Evolutionary conservation across 441 rosid genomes (phyloP).

Genomic region (Adansonia grandidieri): DNA sequence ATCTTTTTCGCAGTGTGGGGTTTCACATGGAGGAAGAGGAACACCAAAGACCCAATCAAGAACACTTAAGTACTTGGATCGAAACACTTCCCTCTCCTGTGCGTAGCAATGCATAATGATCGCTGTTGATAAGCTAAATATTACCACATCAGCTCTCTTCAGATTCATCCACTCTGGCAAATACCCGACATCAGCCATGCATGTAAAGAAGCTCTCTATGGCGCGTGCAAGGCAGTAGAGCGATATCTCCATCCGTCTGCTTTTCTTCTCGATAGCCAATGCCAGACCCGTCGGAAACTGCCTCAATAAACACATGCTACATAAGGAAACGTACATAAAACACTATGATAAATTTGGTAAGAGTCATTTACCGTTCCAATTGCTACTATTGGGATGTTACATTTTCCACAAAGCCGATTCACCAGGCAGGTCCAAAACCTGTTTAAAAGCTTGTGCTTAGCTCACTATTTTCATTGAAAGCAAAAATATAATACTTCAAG

Average conservation of each 20-base stretch:
- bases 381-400: constrained; percentile 76
- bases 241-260: constrained; percentile 90
- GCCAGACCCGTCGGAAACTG: constrained; percentile 95
- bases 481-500: background rate
- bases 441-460: constrained; percentile 21
- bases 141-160: constrained; percentile 16
- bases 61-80: constrained; percentile 88
- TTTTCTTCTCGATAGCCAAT: constrained; percentile 87
- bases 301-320: constrained; percentile 1
- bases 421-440: constrained; percentile 92
- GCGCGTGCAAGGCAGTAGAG: constrained; percentile 84
- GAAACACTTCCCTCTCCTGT: constrained; percentile 85
- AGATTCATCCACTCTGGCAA: background rate
- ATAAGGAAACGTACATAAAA: background rate
- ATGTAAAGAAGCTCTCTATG: constrained; percentile 12
- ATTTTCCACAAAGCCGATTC: constrained; percentile 66
- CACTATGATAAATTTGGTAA: background rate
- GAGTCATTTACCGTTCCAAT: constrained; percentile 62
- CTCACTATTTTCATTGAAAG: background rate
- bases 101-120: constrained; percentile 95
- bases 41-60: constrained; percentile 81
- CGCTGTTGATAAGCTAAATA: constrained; percentile 47
- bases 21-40: constrained; percentile 11
- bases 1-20: background rate
- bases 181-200: constrained; percentile 4